phyloP scores from a whole-genome alignment of 306 rosid genomes.

The Bauhinia variegata region DNA sequence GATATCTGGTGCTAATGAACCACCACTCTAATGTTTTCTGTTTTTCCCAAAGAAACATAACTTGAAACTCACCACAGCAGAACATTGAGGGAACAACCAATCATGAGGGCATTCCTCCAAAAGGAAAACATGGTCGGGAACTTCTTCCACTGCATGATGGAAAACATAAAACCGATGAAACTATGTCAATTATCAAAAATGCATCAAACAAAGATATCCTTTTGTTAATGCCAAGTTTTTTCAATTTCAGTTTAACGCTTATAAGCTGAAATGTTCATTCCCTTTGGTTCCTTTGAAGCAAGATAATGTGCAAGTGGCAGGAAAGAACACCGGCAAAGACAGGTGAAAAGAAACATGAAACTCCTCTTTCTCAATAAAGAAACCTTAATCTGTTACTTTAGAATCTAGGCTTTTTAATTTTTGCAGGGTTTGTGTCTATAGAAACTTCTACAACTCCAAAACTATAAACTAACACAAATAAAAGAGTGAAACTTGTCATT shows the following conservation, averaged over 20 bases:
- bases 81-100: constrained; percentile 96
- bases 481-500: not conserved
- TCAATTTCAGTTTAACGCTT: no score
- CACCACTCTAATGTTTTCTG: no score
- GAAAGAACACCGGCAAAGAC: not conserved
- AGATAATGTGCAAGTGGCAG: not conserved
- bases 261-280: not conserved
- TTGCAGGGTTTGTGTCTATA: not conserved
- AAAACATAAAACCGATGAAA: constrained; percentile 30
- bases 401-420: not conserved
- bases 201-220: constrained; percentile 21
- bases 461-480: not conserved
- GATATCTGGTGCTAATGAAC: no score
- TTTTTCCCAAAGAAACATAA: no score
- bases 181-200: constrained; percentile 19
- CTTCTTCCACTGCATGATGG: constrained; percentile 64
- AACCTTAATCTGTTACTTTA: constrained; percentile 8
- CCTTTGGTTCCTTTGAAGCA: constrained; percentile 4
- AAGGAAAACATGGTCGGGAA: constrained; percentile 70
- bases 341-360: not conserved
- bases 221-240: not conserved
- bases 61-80: constrained; percentile 81
- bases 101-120: constrained; percentile 95
- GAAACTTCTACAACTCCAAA: not conserved
- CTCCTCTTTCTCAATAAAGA: not conserved